A percentile compares a stretch with the other conserved stretches of the same genome.
phyloP scores from a whole-genome alignment of 129 eudicot genomes.

The Chrysanthemum makinoi region DNA sequence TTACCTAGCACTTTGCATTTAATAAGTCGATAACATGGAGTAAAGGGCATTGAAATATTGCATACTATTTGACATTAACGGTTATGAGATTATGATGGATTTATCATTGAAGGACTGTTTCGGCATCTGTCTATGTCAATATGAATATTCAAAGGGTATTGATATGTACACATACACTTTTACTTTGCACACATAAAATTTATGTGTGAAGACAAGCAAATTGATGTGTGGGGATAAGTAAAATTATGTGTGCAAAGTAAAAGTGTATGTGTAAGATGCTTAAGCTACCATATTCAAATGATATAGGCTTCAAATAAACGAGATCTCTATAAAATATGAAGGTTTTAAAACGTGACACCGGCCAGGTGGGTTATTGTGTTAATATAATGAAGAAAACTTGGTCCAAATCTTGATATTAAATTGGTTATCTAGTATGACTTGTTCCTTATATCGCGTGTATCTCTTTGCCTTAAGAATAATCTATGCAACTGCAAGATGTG shows the following conservation, averaged over 20 bases:
- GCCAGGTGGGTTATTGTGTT: too few relatives aligned
- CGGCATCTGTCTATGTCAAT: neutral
- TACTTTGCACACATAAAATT: too few relatives aligned
- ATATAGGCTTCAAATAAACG: neutral
- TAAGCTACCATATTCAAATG: neutral
- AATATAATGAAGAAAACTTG: neutral
- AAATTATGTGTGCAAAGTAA: too few relatives aligned
- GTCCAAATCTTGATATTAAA: conserved; percentile 5
- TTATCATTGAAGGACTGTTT: neutral
- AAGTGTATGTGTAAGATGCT: too few relatives aligned
- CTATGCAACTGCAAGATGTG: neutral
- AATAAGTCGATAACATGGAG: neutral
- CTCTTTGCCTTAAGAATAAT: neutral
- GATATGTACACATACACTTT: too few relatives aligned
- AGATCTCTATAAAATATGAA: neutral
- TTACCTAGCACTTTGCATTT: neutral
- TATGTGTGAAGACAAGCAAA: too few relatives aligned
- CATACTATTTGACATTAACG: neutral
- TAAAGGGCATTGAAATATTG: conserved; percentile 5
- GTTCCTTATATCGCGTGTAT: neutral
- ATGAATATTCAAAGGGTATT: neutral
- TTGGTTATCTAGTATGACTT: neutral
- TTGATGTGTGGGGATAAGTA: too few relatives aligned
- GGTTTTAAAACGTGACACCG: too few relatives aligned
- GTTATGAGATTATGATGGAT: neutral